phyloP scores from a whole-genome alignment of 148 eudicot genomes.

The Persicaria tinctoria region DNA sequence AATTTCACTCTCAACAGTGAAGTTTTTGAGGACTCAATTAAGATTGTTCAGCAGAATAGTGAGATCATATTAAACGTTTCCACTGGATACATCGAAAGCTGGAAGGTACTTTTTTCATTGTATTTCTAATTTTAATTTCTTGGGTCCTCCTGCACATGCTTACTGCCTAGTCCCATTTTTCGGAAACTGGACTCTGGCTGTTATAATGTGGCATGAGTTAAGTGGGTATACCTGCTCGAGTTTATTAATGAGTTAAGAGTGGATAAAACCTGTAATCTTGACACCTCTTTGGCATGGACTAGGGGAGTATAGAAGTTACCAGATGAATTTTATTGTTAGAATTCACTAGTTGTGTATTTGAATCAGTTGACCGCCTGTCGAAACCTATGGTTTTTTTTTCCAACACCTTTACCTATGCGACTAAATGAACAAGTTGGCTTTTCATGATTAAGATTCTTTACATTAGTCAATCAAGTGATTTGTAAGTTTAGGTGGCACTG shows the following conservation, averaged over 20 bases:
- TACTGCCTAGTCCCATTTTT: not conserved
- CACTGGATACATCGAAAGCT: conserved; percentile 68
- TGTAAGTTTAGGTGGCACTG: not conserved
- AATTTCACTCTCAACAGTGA: conserved; percentile 31
- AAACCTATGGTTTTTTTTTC: not conserved
- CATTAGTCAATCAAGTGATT: not conserved
- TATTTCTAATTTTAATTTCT: not conserved
- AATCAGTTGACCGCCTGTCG: not conserved
- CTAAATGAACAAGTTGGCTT: not conserved
- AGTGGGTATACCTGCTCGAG: not conserved
- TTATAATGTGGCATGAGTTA: not conserved
- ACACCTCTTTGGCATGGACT: too few species aligned
- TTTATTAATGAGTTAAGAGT: too few species aligned
- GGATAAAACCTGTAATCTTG: too few species aligned
- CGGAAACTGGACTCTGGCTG: not conserved
- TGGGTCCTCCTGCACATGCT: too few species aligned
- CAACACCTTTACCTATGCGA: not conserved
- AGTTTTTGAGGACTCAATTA: conserved; percentile 42
- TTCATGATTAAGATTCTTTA: not conserved
- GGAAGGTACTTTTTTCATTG: conserved; percentile 54
- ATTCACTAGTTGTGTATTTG: not conserved
- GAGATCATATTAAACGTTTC: conserved; percentile 51
- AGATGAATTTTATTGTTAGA: not conserved
- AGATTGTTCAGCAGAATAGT: conserved; percentile 41
- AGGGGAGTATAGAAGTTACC: not conserved